Base-by-base conservation (phyloP, 78 protist genomes). In the Dictyostelium capitatum region DNA sequence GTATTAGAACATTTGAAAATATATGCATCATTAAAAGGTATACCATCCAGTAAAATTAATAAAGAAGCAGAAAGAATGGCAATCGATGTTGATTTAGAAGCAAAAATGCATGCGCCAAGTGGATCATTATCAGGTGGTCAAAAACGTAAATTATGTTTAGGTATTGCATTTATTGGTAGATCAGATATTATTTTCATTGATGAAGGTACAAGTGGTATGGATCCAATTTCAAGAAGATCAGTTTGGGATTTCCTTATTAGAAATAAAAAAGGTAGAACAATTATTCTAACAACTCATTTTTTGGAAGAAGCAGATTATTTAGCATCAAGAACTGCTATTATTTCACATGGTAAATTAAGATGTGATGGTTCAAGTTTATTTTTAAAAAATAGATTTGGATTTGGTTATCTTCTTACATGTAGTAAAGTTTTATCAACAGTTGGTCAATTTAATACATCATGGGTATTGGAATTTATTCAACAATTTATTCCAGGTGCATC, bases 301-400 rank as follows among this genome's bases (percentile, higher is more conserved):
- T 95, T 99, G 97, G 99, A 98, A 41, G 99, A 98, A 80, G 99
- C 99, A 0, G 98, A 98, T 79, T 48, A 92, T 47, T 67, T 67
- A 67, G 75, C 98, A 98, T 69, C 53, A 37, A 37, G 96, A 62
- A 96, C 98, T 54, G 97, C 96, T 64, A 98, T 99, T 79, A 98
- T 99, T 97, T 30, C 95, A 64, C 80, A 81, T 41, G 99, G 98
- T 69, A 3, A 70, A 48, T 80, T 97, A 54, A 50, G 69, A 32
- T 72, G 91, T 48, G 30, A 95, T 37, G 99, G 99, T 43, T 19
- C 96, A 30, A 53, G 73, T 32, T 77, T 83, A 19, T 83, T 72
- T 64, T 54, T 83, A n/a, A 83, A 83, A 57, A 83, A 83, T 75
- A 83, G 54, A 72, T 72, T 83, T 72, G 81, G 81, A 23, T n/a